Base-by-base conservation (phyloP, 441 rosid species). In the Croton setiger region DNA sequence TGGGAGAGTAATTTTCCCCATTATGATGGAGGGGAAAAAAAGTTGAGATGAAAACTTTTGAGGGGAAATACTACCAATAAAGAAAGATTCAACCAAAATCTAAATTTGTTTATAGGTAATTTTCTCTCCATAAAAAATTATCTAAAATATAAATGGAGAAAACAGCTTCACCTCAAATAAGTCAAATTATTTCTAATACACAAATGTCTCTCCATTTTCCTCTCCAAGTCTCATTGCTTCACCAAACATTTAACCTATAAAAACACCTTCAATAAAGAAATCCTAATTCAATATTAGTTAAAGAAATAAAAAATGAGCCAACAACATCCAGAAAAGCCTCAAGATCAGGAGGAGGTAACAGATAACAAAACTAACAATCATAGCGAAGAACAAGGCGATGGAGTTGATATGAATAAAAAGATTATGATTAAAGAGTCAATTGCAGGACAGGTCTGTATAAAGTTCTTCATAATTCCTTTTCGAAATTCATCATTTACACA, bases 301-400 rank as follows among this genome's bases (percentile, higher is more conserved):
- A 0, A 39, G 43, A 39, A 39, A 5, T 39, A 7, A 39, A 39
- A 39, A 4, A 84, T 86, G 88, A 82, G 83, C 75, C 89, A 81
- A 61, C 54, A 72, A 23, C 85, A 84, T 69, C 82, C 47, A 2
- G 43, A 6, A 61, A 75, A 73, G 76, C 75, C 49, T 4, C 73
- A 76, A 8, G 78, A 78, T 0, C 66, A 82, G 84, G 83, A 82
- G 84, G 83, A 83, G 60, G 68, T 49, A 9, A 78, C 82, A 0
- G 82, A 85, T 78, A 77, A 43, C 35, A 35, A 63, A 15, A 18
- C 74, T 8, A 76, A 39, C 10, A 39, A 39, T 39, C 7, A 39
- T 39, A 39, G 31, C 31, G 31, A 27, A 27, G 31, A 27, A 27
- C 31, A 27, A 27, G 2, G 31, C 31, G 31, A 0, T 1, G 2